phyloP scores from a whole-genome alignment of 139 green algal genomes.

The Tetradesmus lagerheimii region DNA sequence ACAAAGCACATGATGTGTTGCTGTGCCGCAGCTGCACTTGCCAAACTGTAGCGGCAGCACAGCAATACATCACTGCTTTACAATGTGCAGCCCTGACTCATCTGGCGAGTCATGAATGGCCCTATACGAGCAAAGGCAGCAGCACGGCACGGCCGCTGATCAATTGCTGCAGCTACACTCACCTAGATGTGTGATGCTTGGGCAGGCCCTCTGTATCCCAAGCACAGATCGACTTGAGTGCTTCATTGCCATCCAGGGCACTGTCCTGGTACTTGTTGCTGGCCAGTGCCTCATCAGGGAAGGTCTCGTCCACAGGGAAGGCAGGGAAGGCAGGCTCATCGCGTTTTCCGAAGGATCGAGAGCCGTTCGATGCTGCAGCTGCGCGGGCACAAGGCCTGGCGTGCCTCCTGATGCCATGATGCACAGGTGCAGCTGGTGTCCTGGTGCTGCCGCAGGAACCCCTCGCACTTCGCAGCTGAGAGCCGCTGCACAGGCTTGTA shows the following conservation, averaged over 20 bases:
- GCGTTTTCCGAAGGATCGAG: not conserved
- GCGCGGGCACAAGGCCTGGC: not conserved
- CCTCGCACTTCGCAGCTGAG: not conserved
- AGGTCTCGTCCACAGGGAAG: not conserved
- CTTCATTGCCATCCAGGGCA: not conserved
- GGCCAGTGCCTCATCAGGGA: not conserved
- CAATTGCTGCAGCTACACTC: not conserved
- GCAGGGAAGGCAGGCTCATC: not conserved
- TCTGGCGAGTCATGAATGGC: no score
- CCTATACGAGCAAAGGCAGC: no score
- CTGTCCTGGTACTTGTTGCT: not conserved
- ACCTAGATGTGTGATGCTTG: not conserved
- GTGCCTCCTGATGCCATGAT: not conserved
- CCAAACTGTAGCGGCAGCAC: no score
- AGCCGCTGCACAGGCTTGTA: not conserved
- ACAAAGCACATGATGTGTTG: no score
- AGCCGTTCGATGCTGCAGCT: not conserved
- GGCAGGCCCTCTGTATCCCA: constrained; percentile 1
- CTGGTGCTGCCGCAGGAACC: not conserved
- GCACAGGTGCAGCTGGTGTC: not conserved
- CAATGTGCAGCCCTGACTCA: no score
- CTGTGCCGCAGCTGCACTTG: no score
- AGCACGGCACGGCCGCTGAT: no score
- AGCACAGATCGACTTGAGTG: not conserved
- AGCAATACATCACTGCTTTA: no score